These are phyloP conservation scores for Hydnum rufescens DNA, from an alignment of 768 basidiomycete genomes.

Conservation along the genomic window DNA sequence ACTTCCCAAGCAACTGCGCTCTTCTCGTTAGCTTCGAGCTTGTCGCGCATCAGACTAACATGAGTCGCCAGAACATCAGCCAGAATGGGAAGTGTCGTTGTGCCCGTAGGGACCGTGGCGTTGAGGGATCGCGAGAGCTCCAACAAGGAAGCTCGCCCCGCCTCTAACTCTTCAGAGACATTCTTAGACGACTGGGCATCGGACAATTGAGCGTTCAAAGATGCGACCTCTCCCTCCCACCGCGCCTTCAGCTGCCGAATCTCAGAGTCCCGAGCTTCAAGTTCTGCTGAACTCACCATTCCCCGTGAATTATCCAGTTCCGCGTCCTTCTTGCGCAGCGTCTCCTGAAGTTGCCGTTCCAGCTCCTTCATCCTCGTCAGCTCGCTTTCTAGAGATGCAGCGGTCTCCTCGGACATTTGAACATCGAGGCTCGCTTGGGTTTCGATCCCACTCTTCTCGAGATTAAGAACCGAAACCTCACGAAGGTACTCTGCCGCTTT, in stretches of 20 bases:
- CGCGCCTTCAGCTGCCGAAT: too few species aligned
- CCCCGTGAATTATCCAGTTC: conserved; percentile 17
- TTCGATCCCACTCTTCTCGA: conserved; percentile 55
- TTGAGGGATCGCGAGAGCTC: conserved; percentile 35
- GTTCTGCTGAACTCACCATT: neutral
- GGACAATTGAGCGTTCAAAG: too few species aligned
- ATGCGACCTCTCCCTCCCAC: too few species aligned
- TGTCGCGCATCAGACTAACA: conserved; percentile 1
- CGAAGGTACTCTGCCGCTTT: conserved; percentile 41
- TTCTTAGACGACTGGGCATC: neutral
- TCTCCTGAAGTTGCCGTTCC: conserved; percentile 27
- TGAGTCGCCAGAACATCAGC: conserved; percentile 13
- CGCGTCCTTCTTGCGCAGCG: conserved; percentile 21
- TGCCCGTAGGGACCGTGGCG: conserved; percentile 28
- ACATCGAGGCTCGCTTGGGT: conserved; percentile 44
- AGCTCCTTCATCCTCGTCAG: conserved; percentile 30
- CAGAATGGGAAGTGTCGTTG: conserved; percentile 13
- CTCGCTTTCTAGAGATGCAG: conserved; percentile 35
- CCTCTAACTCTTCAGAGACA: conserved; percentile 29
- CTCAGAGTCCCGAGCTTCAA: too few species aligned
- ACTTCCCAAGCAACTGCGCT: conserved; percentile 4
- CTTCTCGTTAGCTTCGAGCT: neutral
- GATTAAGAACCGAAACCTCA: conserved; percentile 37
- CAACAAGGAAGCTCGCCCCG: conserved; percentile 28
- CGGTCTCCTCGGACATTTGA: conserved; percentile 45